Conservation (phyloP, 208 protist species). For the Wallacemonas rigidus region DNA sequence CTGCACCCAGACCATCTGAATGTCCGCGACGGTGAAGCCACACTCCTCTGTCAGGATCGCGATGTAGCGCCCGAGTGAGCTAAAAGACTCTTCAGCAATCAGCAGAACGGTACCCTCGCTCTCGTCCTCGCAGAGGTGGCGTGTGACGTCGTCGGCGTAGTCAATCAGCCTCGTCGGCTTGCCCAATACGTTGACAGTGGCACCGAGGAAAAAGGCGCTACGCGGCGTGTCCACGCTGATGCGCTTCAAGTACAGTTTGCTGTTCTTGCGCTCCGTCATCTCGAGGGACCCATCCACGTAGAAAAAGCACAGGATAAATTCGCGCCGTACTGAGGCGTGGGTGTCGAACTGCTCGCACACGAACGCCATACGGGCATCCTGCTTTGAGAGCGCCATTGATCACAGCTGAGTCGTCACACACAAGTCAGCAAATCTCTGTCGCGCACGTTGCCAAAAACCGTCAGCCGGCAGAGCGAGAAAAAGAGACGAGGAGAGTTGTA, state of each 20-base stretch:
- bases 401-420: too few relatives aligned
- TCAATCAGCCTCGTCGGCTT: conserved; percentile 58
- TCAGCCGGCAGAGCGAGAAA: neutral
- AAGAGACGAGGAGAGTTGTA: conserved; percentile 1
- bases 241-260: conserved; percentile 68
- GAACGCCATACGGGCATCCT: conserved; percentile 83
- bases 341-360: conserved; percentile 71
- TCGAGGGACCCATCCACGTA: conserved; percentile 80
- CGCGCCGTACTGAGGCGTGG: conserved; percentile 46
- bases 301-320: conserved; percentile 71
- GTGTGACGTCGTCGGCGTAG: conserved; percentile 83
- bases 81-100: conserved; percentile 58
- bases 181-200: conserved; percentile 66
- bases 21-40: conserved; percentile 55
- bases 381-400: conserved; percentile 66
- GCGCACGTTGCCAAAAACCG: too few relatives aligned
- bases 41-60: conserved; percentile 83
- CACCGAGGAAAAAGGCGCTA: conserved; percentile 61
- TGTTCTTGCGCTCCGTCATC: conserved; percentile 59
- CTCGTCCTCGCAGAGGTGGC: conserved; percentile 69
- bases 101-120: conserved; percentile 67
- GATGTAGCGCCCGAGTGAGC: conserved; percentile 62
- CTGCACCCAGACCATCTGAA: conserved; percentile 75
- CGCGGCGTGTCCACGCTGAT: conserved; percentile 39
- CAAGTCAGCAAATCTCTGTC: too few relatives aligned